phyloP scores from a whole-genome alignment of 495 filamentous ascomycete species.

The Endocarpon pusillum region DNA sequence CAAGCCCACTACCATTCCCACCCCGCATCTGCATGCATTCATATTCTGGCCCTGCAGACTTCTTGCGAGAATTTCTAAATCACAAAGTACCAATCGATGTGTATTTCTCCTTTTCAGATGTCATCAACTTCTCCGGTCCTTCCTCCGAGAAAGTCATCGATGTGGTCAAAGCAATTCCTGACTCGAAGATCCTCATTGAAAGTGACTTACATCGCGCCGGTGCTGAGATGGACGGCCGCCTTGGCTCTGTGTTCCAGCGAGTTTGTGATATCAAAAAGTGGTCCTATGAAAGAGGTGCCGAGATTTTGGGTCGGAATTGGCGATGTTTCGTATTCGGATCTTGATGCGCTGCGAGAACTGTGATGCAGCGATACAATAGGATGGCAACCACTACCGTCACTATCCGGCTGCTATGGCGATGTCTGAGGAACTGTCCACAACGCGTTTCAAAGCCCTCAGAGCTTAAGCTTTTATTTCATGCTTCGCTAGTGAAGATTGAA shows the following conservation, averaged over 20 bases:
- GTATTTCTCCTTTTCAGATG: slow-evolving; percentile 76
- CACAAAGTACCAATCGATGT: slow-evolving; percentile 57
- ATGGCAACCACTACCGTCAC: no score
- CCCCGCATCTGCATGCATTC: slow-evolving; percentile 89
- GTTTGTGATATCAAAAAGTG: slow-evolving; percentile 69
- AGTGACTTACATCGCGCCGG: slow-evolving; percentile 85
- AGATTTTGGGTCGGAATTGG: slow-evolving; percentile 61
- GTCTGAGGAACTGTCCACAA: no score
- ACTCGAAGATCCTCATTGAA: slow-evolving; percentile 67
- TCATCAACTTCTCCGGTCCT: slow-evolving; percentile 56
- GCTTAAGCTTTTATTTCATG: no score
- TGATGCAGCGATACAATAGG: no score
- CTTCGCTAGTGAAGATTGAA: no score
- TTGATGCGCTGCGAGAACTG: no score
- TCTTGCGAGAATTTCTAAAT: slow-evolving; percentile 60
- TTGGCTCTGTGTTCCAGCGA: slow-evolving; percentile 56
- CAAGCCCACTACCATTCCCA: slow-evolving; percentile 59
- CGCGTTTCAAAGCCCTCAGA: no score
- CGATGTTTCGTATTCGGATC: slow-evolving; percentile 56
- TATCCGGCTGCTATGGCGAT: no score
- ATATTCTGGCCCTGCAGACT: slow-evolving; percentile 65
- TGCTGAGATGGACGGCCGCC: slow-evolving; percentile 54
- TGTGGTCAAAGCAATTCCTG: slow-evolving; percentile 58
- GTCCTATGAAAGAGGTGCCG: slow-evolving; percentile 53
- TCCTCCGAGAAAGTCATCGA: slow-evolving; percentile 35